Evolutionary conservation across 140 eudicot species (phyloP).

Genomic region (Ambrosia hybrid): DNA sequence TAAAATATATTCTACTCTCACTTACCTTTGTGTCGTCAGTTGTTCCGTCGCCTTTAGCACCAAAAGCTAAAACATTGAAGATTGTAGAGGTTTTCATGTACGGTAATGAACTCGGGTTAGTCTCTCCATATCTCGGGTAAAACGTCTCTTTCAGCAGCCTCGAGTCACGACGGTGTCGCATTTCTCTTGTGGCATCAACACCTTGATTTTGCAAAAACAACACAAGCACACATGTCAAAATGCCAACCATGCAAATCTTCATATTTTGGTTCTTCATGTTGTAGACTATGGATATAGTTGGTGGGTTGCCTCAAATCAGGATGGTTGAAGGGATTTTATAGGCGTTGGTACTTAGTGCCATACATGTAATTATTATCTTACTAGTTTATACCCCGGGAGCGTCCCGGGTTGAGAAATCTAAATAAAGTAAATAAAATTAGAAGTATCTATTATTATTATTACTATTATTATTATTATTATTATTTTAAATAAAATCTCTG

Average conservation of each 20-base stretch:
- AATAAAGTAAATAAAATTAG: no score
- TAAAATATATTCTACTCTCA: conserved; percentile 4
- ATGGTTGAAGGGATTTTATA: conserved; percentile 20
- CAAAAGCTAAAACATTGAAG: conserved; percentile 54
- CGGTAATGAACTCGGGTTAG: conserved; percentile 15
- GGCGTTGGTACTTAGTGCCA: conserved; percentile 21
- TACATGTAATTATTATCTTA: conserved; percentile 15
- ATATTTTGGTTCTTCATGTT: conserved; percentile 24
- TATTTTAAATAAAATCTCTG: no score
- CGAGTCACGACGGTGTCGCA: conserved; percentile 21
- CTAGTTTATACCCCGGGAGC: no score
- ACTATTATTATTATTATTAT: no score
- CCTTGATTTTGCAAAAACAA: conserved; percentile 25
- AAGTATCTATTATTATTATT: no score
- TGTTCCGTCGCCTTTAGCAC: conserved; percentile 68
- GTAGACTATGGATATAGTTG: conserved; percentile 8
- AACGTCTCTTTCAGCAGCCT: conserved; percentile 36
- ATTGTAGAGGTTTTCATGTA: conserved; percentile 25
- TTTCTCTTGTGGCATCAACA: conserved; percentile 26
- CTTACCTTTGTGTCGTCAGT: conserved; percentile 67
- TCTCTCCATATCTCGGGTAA: conserved; percentile 25
- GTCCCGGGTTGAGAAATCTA: no score
- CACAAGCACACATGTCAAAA: conserved; percentile 32
- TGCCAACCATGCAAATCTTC: conserved; percentile 15
- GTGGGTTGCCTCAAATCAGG: conserved; percentile 26